These are phyloP conservation scores for Sophora flavescens DNA, from an alignment of 306 rosid genomes.

Conservation along the genomic window DNA sequence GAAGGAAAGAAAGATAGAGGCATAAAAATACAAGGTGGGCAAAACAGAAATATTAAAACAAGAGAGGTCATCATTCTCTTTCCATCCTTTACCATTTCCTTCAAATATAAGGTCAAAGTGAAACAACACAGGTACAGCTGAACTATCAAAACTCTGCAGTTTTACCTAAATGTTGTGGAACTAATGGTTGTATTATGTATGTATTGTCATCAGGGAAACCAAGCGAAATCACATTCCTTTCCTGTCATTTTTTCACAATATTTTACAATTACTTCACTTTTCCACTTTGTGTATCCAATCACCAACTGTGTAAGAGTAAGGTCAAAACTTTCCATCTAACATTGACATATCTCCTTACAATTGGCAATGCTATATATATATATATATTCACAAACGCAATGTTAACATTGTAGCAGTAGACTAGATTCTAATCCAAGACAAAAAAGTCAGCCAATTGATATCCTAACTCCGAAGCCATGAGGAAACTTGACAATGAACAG, in stretches of 20 bases:
- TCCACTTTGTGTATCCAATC: conserved; percentile 3
- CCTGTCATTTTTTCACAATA: conserved; percentile 12
- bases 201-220: conserved; percentile 19
- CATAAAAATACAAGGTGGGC: not conserved
- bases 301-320: not conserved
- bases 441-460: not conserved
- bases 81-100: conserved; percentile 11
- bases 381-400: conserved; percentile 14
- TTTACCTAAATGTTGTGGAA: not conserved
- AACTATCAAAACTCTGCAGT: not conserved
- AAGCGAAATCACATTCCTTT: conserved; percentile 9
- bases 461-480: not conserved
- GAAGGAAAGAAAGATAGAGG: not conserved
- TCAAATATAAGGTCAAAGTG: conserved; percentile 36
- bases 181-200: not conserved
- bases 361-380: not conserved
- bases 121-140: conserved; percentile 11
- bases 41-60: conserved; percentile 9
- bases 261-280: conserved; percentile 1
- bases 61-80: conserved; percentile 2
- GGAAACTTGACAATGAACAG: no score
- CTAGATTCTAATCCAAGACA: conserved; percentile 4
- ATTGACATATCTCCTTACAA: not conserved
- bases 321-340: no score
- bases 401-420: conserved; percentile 34